Base-by-base conservation (phyloP, 768 basidiomycete species). In the Phlebiopsis gigantea region DNA sequence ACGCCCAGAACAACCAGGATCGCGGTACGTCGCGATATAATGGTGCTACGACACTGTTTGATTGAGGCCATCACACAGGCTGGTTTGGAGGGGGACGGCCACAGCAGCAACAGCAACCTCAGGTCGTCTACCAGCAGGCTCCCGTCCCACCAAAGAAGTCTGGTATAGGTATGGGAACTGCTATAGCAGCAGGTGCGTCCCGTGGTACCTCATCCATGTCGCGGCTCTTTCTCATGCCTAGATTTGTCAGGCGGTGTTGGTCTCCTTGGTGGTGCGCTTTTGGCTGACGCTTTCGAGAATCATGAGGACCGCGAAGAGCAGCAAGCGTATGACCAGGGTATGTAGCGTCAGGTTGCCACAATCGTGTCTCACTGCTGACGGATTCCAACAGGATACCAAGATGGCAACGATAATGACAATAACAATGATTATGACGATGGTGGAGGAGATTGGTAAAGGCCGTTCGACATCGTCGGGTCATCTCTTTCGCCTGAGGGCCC, bases 261-360 rank as follows among this genome's bases (percentile, higher is more conserved):
- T 57, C 66, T 88, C n/a, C 65, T 85, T n/a, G 86, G 81, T 39
- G 88, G 87, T 57, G 71, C 72, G 2, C 67, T 88, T 44, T 63
- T 88, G 39, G 78, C 64, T 31, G 74, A 82, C 45, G 80, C 78
- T 0, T 58, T 82, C 28, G 83, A 83, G 45, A 67, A 70, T 57
- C 71, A 76, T 46, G 48, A 77, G 29, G 73, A 74, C 0, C 15
- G 42, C 17, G 71, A 67, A 39, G 66, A 68, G 44, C 60, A 72
- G 6, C 24, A 64, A 1, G 74, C 67, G 0, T 78, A 65, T 46
- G 63, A 77, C 0, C 60, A 73, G 30, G 77, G 78, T 72, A 43
- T 28, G 67, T 62, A 29, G 4, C n/a, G 30, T 55, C 57, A 21
- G 30, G 22, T 12, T 19, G 29, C n/a, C 6, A 42, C 14, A 10